Percentiles rank a stretch among this genome's conserved stretches.
Conservation (phyloP, 208 protist species). For the Naegleria gruberi region DNA sequence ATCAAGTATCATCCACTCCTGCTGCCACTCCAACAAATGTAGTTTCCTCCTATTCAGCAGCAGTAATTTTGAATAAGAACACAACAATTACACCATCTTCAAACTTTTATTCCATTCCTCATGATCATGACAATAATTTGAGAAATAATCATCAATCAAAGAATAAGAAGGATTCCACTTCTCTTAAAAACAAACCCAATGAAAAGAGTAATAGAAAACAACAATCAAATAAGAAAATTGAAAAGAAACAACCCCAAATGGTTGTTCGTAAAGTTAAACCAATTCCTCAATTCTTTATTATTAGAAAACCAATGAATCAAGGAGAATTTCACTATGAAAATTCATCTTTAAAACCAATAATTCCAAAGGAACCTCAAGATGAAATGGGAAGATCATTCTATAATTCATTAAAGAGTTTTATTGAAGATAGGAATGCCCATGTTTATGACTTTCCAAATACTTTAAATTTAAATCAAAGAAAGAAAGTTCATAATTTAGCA, state of each 20-base stretch:
- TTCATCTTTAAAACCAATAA: background rate
- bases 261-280: background rate
- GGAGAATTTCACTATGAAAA: background rate
- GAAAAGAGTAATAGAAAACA: background rate
- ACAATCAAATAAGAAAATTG: background rate
- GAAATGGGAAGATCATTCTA: background rate
- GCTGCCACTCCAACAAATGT: background rate
- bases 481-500: background rate
- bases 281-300: background rate
- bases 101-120: background rate
- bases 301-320: background rate
- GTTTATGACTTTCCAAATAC: background rate
- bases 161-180: background rate
- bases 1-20: too few species aligned
- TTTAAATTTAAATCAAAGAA: slow-evolving; percentile 3
- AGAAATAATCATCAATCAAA: background rate
- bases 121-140: background rate
- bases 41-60: background rate
- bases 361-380: background rate
- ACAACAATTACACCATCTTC: too few species aligned
- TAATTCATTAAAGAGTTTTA: background rate
- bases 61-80: background rate
- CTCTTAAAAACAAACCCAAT: background rate
- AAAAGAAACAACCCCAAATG: background rate
- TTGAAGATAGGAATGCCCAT: background rate